A percentile compares a stretch with the other conserved stretches of the same genome.
phyloP scores from a whole-genome alignment of 208 protist species.

The Porcisia deanei region DNA sequence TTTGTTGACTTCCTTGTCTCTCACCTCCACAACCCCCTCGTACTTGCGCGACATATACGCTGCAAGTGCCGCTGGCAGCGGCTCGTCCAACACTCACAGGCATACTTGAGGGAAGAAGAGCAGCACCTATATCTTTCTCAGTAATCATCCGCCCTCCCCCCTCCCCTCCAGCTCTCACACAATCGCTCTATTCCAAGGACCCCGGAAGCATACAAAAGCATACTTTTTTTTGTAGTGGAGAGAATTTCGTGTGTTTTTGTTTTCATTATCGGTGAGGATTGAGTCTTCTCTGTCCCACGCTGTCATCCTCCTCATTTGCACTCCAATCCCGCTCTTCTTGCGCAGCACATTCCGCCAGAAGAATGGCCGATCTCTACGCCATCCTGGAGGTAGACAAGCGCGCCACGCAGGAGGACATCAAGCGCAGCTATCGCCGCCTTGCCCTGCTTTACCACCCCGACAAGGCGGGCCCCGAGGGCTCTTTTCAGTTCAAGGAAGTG shows the following conservation, averaged over 20 bases:
- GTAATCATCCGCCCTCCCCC: neutral
- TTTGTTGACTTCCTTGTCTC: neutral
- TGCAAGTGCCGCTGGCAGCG: neutral
- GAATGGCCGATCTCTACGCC: conserved; percentile 65
- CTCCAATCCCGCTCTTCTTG: neutral
- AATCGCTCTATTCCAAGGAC: too few species aligned
- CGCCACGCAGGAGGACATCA: conserved; percentile 82
- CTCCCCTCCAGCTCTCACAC: neutral
- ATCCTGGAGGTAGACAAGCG: conserved; percentile 62
- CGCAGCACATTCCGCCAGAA: neutral
- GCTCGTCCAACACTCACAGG: neutral
- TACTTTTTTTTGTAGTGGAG: too few species aligned
- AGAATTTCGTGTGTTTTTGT: too few species aligned
- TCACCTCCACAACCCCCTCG: neutral
- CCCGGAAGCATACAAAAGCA: too few species aligned
- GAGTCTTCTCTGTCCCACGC: too few species aligned
- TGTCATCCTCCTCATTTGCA: neutral
- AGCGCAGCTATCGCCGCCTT: conserved; percentile 76
- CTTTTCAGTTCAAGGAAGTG: conserved; percentile 81
- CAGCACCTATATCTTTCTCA: neutral
- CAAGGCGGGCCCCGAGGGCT: conserved; percentile 70
- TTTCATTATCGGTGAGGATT: too few species aligned
- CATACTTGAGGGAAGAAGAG: neutral
- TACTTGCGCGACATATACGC: neutral
- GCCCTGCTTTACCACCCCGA: conserved; percentile 88